Evolutionary conservation across 352 stramenopile genomes (phyloP).

Genomic region (Phytophthora palmivora): DNA sequence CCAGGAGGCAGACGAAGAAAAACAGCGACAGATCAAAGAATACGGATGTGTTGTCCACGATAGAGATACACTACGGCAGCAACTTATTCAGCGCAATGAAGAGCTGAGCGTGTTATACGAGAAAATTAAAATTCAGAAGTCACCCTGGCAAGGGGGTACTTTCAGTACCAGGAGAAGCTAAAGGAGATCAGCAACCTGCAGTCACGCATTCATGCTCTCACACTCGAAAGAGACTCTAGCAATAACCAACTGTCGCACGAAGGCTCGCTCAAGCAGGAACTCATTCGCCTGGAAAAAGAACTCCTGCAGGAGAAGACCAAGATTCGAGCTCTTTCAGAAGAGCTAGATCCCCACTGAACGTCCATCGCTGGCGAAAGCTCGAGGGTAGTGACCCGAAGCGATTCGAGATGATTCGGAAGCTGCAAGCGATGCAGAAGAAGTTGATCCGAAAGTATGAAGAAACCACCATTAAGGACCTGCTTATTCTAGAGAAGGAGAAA

Average conservation of each 20-base stretch:
- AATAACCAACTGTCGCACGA: constrained; percentile 71
- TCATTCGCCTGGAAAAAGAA: constrained; percentile 75
- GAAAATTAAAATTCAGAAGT: constrained; percentile 93
- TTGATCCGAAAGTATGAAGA: constrained; percentile 88
- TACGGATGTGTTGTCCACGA: constrained; percentile 86
- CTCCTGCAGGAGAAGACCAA: constrained; percentile 87
- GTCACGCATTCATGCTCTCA: constrained; percentile 62
- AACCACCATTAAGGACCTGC: constrained; percentile 65
- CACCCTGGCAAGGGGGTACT: constrained; percentile 81
- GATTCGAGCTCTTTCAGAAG: constrained; percentile 88
- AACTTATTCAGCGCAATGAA: constrained; percentile 89
- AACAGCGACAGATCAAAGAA: constrained; percentile 88
- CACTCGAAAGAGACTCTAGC: constrained; percentile 67
- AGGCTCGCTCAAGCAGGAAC: constrained; percentile 62
- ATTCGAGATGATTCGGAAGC: constrained; percentile 89
- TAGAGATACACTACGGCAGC: constrained; percentile 81
- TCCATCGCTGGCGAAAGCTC: constrained; percentile 92
- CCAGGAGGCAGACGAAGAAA: constrained; percentile 91
- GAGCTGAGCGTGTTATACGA: constrained; percentile 91
- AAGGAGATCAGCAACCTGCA: constrained; percentile 64
- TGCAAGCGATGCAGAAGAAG: constrained; percentile 87
- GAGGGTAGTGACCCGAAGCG: constrained; percentile 89
- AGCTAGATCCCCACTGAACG: constrained; percentile 91
- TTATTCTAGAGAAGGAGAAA: constrained; percentile 91
- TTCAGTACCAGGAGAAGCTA: constrained; percentile 75